Percentiles rank a stretch among this genome's conserved stretches.
These are phyloP conservation scores for Mixia osmundae DNA, from an alignment of 1,284 basidiomycete genomes.

Conservation along the genomic window DNA sequence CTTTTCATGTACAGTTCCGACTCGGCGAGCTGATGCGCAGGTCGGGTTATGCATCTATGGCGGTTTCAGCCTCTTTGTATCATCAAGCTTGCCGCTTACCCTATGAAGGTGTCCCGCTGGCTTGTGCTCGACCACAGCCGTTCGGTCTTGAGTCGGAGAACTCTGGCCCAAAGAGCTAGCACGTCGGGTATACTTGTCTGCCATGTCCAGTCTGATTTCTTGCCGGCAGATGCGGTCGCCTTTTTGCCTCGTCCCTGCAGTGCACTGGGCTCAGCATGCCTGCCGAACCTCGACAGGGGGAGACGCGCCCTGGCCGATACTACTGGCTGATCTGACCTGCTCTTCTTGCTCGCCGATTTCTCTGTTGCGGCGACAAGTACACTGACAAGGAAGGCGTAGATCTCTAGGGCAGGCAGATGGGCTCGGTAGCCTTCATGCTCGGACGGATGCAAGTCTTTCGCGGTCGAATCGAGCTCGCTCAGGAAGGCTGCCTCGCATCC, in stretches of 20 bases:
- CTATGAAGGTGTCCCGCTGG: constrained; percentile 60
- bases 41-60: constrained; percentile 52
- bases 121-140: constrained; percentile 67
- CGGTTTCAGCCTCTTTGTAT: background rate
- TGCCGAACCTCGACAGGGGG: background rate
- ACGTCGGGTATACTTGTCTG: constrained; percentile 44
- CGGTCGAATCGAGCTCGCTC: constrained; percentile 40
- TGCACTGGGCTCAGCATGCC: background rate
- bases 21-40: constrained; percentile 66
- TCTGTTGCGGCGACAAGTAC: constrained; percentile 64
- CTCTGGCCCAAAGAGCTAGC: constrained; percentile 42
- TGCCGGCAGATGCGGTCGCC: constrained; percentile 9
- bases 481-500: constrained; percentile 33
- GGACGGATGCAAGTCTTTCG: constrained; percentile 37
- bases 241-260: constrained; percentile 26
- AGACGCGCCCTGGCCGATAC: constrained; percentile 23
- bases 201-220: constrained; percentile 39
- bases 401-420: constrained; percentile 53
- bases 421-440: constrained; percentile 42
- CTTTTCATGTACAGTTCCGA: constrained; percentile 70
- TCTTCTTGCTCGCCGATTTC: constrained; percentile 28
- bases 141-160: constrained; percentile 47
- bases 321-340: constrained; percentile 23
- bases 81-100: constrained; percentile 25
- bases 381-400: constrained; percentile 62